Evolutionary conservation across 208 protist species (phyloP).

Genomic region (Acanthamoeba quina): DNA sequence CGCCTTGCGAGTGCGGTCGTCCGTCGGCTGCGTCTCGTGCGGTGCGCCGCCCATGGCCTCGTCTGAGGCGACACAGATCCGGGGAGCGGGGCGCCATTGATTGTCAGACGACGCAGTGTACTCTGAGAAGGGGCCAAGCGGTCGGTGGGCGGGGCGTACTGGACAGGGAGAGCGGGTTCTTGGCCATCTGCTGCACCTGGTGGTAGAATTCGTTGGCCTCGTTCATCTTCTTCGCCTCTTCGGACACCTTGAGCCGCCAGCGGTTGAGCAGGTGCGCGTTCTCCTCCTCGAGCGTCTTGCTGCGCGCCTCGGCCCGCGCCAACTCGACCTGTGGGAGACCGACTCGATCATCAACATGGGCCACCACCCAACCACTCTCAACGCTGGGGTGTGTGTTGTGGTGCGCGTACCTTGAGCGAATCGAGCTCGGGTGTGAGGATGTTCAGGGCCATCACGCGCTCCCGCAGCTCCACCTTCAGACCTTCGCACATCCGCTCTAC

Average conservation of each 20-base stretch:
- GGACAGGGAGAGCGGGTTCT: background rate
- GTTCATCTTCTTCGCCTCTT: slow-evolving; percentile 61
- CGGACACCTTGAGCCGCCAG: background rate
- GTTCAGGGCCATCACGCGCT: background rate
- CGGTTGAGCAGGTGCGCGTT: slow-evolving; percentile 23
- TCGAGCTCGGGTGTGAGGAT: slow-evolving; percentile 5
- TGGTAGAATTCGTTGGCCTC: slow-evolving; percentile 67
- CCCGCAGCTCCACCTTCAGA: background rate
- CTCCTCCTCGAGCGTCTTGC: slow-evolving; percentile 50
- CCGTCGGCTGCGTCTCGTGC: background rate
- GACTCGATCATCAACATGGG: background rate
- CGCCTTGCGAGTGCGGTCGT: background rate
- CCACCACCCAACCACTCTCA: too few species aligned
- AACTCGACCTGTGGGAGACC: background rate
- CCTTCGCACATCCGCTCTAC: background rate
- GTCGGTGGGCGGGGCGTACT: background rate
- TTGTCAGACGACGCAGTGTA: too few species aligned
- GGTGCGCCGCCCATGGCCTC: background rate
- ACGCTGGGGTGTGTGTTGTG: background rate
- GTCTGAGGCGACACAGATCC: background rate
- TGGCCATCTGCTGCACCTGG: slow-evolving; percentile 40
- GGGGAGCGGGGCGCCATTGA: too few species aligned
- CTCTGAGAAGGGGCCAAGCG: too few species aligned
- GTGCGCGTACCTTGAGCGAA: slow-evolving; percentile 6
- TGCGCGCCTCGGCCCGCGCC: background rate